A percentile compares a stretch with the other conserved stretches of the same genome.
phyloP scores from a whole-genome alignment of 2,329 filamentous ascomycete genomes.

The Pseudocercospora fuligena region DNA sequence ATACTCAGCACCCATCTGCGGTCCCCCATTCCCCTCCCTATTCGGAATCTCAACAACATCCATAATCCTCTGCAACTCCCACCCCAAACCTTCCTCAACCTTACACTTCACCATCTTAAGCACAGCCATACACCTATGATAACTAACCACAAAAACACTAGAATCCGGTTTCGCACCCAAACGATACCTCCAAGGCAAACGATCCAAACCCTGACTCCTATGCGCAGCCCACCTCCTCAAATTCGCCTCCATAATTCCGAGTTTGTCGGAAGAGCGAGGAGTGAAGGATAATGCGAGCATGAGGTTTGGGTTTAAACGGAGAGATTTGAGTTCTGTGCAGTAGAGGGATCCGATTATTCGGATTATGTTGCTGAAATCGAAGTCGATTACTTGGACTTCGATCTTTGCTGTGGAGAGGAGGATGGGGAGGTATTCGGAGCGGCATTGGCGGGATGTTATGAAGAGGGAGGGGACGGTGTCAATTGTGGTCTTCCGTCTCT shows the following conservation, averaged over 20 bases:
- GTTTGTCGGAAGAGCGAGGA: conserved; percentile 14
- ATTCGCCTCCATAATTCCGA: conserved; percentile 13
- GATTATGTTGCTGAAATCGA: conserved; percentile 35
- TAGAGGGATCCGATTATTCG: conserved; percentile 33
- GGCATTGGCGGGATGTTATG: conserved; percentile 32
- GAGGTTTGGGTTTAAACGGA: conserved; percentile 33
- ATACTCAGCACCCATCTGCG: neutral
- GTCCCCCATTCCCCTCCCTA: neutral
- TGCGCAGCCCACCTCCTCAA: conserved; percentile 33
- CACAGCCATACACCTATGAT: conserved; percentile 4
- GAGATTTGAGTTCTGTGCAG: conserved; percentile 35
- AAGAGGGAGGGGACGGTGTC: conserved; percentile 32
- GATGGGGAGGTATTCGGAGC: conserved; percentile 35
- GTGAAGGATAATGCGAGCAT: conserved; percentile 21
- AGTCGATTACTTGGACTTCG: conserved; percentile 28
- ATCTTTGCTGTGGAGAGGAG: conserved; percentile 34
- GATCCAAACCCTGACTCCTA: conserved; percentile 30
- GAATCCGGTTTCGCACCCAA: neutral
- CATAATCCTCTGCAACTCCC: conserved; percentile 30
- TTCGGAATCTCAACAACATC: conserved; percentile 22
- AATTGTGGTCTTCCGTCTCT: neutral
- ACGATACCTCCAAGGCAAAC: conserved; percentile 35
- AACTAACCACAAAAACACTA: neutral
- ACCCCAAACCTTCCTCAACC: conserved; percentile 28
- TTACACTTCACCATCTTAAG: conserved; percentile 5